These are phyloP conservation scores for Alternaria angustiovoidea DNA, from an alignment of 2,329 filamentous ascomycete genomes.

Conservation along the genomic window DNA sequence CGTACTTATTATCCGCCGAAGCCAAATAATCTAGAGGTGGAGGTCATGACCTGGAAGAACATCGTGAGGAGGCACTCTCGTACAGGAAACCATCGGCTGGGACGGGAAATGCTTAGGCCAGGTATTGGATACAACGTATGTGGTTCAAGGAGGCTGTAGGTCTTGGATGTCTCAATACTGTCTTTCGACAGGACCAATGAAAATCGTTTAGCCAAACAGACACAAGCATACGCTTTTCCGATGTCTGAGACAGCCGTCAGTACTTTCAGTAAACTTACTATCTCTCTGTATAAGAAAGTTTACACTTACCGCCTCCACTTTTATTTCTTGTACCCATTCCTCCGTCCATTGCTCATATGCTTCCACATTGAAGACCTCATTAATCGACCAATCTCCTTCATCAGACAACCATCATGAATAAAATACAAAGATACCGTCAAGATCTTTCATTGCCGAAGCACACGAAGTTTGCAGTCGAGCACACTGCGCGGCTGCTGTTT, in stretches of 20 bases:
- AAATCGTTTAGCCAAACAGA: not conserved
- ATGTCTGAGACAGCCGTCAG: conserved; percentile 1
- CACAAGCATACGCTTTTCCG: not conserved
- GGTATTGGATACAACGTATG: not conserved
- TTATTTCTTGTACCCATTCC: not conserved
- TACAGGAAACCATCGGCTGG: not conserved
- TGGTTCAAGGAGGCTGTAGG: not conserved
- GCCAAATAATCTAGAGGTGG: not conserved
- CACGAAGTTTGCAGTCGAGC: not conserved
- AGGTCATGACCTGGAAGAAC: not conserved
- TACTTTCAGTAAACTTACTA: not conserved
- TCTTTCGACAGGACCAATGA: not conserved
- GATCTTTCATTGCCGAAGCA: too few relatives aligned
- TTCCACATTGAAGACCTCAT: not conserved
- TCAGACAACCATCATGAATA: not conserved
- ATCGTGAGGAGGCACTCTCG: too few relatives aligned
- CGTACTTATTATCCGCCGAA: too few relatives aligned
- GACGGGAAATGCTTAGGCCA: not conserved
- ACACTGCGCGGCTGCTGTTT: not conserved
- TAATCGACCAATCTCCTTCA: not conserved
- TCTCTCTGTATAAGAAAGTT: not conserved
- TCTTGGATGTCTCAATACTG: not conserved
- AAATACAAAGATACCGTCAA: not conserved
- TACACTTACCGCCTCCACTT: not conserved
- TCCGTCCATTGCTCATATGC: not conserved